Percentiles rank a stretch among this genome's conserved stretches.
phyloP scores from a whole-genome alignment of 805 yeast species.

The Huiozyma sinensis region DNA sequence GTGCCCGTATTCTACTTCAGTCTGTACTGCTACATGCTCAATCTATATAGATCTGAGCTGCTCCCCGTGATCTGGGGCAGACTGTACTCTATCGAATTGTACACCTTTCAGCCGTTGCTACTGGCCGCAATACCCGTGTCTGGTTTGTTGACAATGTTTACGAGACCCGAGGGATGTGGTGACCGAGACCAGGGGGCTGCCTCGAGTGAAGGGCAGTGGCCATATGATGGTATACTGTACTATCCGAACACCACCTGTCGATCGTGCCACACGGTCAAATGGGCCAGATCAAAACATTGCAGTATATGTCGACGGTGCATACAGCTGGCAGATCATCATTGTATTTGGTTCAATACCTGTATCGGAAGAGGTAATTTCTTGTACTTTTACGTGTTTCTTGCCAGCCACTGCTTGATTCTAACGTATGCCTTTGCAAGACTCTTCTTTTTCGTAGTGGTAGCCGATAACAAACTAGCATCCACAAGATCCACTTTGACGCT shows the following conservation, averaged over 20 bases:
- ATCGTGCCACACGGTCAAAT: constrained; percentile 53
- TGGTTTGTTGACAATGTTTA: constrained; percentile 15
- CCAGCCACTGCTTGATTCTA: constrained; percentile 37
- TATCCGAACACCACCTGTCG: constrained; percentile 39
- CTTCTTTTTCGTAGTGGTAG: constrained; percentile 3
- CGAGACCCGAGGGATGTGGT: constrained; percentile 9
- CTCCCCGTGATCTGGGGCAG: constrained; percentile 10
- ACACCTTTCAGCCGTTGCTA: constrained; percentile 14
- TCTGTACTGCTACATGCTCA: constrained; percentile 14
- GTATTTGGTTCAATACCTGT: constrained; percentile 65
- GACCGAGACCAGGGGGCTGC: constrained; percentile 1
- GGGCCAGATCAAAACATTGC: constrained; percentile 71
- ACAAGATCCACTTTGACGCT: constrained; percentile 28
- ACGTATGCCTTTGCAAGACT: constrained; percentile 34
- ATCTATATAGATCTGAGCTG: constrained; percentile 10
- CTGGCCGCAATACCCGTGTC: constrained; percentile 10
- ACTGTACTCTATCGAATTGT: constrained; percentile 3
- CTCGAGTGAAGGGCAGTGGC: constrained; percentile 13
- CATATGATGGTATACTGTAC: constrained; percentile 44
- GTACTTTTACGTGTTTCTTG: constrained; percentile 48
- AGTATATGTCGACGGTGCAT: constrained; percentile 55
- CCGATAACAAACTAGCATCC: constrained; percentile 2
- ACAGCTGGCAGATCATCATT: constrained; percentile 61
- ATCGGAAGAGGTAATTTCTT: constrained; percentile 55
- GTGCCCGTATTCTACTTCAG: constrained; percentile 23